Evolutionary conservation across 768 basidiomycete species (phyloP), one percentile per base, ranked within the genome.

Genomic region (Coprinopsis cinerea): DNA sequence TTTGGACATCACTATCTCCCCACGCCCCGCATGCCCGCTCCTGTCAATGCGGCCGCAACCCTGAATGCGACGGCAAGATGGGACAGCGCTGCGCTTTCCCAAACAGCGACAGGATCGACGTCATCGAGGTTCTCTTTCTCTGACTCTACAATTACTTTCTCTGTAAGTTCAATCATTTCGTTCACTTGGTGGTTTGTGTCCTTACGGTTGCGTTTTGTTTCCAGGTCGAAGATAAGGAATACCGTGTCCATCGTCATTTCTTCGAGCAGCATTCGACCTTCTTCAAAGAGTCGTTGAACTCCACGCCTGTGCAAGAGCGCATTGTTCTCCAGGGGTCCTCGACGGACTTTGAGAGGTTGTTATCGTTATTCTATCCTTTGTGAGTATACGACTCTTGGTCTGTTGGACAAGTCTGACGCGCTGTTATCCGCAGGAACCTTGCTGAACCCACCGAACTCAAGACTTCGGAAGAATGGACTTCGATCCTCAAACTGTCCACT

Each of bases 291-390:
- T 11, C 57, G 32, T 49, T 64, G 26, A 20, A 83, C 84, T 42
- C 68, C 86, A 10, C 83, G 82, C 1, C 64, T 76, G 25, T 69
- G 73, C 26, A 61, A 76, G 51, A 71, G 63, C 9, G 62, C 66
- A 55, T 72, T 14, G 75, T 42, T 37, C 6, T 44, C 47, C 1
- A 55, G 52, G 44, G 24, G 17, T 27, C 7, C 13, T 13, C 14
- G 2, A 18, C 14, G 13, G 77, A 78, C 51, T 81, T 81, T 53
- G 67, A 72, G 42, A 69, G 72, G 5, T 69, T 81, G 45, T 69
- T 81, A 1, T 71, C 71, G 62, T 64, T 81, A 1, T 70, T 81
- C 30, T 81, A 81, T 53, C 75, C 28, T 63, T 67, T 17, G 44
- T 45, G 20, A 4, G 78, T 79, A 53, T 47, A 72, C 66, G 17